Evolutionary conservation across 768 basidiomycete species (phyloP), one percentile per base, ranked within the genome.

Genomic region (Sutorius australiensis): DNA sequence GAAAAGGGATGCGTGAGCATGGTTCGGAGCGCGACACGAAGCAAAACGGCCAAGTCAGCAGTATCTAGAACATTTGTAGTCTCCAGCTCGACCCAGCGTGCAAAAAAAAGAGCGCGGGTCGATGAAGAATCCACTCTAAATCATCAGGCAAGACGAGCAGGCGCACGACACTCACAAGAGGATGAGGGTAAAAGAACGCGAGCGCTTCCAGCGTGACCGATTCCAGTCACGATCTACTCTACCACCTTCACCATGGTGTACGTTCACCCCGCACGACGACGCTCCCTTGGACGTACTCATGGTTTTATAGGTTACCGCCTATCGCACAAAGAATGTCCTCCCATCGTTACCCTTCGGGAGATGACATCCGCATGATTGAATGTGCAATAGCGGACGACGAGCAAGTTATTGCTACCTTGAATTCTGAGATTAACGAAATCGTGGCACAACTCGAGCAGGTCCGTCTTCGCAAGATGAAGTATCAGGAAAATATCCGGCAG

Each of bases 111-210:
- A 62, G 67, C 59, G 70, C 72, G 77, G 87, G 81, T 91, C 78
- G 75, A 80, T 87, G 69, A 72, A 86, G 90, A 75, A 84, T 89
- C 90, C 90, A 92, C 90, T 92, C 90, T 88, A 85, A 87, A 81
- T 92, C 88, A 92, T 92, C 90, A 69, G 67, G 31, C 61, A 19
- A 33, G 33, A 55, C 37, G 1, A 36, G 38, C 46, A 32, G 8
- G 8, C 51, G 46, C 59, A 46, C 10, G 21, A 55, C 49, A 52
- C 66, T 68, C 37, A 73, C 68, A 30, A 21, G 46, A 2, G 10
- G 31, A 54, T 46, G 39, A 30, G 36, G 41, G 46, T 14, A 12
- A 50, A 41, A 36, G 28, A 47, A 17, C 27, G 32, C 21, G 21
- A 45, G 12, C 31, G 21, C n/a, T 34, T 30, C 32, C 31, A 19